A percentile compares a stretch with the other conserved stretches of the same genome.
Evolutionary conservation across 2,329 filamentous ascomycete species (phyloP).

Genomic region (Fusarium tuaranense): DNA sequence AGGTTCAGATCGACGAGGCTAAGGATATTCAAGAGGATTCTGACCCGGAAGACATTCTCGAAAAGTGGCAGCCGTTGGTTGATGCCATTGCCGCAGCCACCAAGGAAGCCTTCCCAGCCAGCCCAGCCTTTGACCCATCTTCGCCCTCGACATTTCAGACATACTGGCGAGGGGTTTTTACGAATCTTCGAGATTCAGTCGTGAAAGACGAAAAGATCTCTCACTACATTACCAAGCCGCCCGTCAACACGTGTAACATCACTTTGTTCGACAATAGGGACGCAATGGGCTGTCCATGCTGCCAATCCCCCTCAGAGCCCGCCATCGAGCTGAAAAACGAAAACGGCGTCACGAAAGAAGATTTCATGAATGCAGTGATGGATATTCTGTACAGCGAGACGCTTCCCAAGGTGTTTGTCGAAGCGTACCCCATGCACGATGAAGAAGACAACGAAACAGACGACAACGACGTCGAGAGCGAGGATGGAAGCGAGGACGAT

Average conservation of each 20-base stretch:
- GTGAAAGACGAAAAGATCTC: neutral
- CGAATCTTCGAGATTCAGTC: neutral
- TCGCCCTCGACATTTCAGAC: neutral
- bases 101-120: neutral
- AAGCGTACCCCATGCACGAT: neutral
- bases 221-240: constrained; percentile 7
- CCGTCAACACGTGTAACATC: constrained; percentile 3
- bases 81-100: neutral
- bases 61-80: constrained; percentile 12
- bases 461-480: neutral
- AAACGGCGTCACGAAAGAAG: constrained; percentile 15
- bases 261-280: constrained; percentile 1
- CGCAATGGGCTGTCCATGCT: constrained; percentile 4
- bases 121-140: constrained; percentile 5
- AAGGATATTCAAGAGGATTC: neutral
- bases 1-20: neutral
- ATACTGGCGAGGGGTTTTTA: constrained; percentile 19
- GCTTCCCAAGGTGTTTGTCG: constrained; percentile 9
- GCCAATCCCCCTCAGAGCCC: constrained; percentile 3
- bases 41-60: neutral
- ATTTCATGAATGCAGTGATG: constrained; percentile 4
- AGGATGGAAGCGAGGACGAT: neutral
- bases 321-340: constrained; percentile 9
- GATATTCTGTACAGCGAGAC: constrained; percentile 10
- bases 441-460: neutral